Percentiles rank a stretch among this genome's conserved stretches.
These are phyloP conservation scores for Sporothrix euskadiensis DNA, from an alignment of 2,329 filamentous ascomycete genomes.

Conservation along the genomic window DNA sequence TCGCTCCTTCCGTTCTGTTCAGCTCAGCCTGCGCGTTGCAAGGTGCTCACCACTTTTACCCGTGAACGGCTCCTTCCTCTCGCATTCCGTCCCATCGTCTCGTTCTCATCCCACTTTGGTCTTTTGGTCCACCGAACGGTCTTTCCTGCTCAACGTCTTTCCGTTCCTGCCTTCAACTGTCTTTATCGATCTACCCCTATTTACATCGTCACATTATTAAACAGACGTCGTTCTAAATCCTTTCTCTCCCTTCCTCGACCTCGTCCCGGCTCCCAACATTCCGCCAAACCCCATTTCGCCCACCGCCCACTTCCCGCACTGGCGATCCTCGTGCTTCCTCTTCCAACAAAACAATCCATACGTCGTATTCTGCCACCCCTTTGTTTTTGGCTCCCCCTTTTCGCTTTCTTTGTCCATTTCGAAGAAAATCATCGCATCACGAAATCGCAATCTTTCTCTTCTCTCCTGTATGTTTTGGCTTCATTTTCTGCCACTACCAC, in stretches of 20 bases:
- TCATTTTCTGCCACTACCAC: neutral
- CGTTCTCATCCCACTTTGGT: neutral
- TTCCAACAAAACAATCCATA: neutral
- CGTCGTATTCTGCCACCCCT: neutral
- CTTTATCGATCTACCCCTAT: neutral
- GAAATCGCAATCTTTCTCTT: neutral
- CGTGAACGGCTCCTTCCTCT: conserved; percentile 10
- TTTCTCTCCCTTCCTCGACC: neutral
- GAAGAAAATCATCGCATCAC: neutral
- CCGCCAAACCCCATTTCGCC: conserved; percentile 1
- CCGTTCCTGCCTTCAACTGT: neutral
- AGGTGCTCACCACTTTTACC: conserved; percentile 14
- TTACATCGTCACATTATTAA: neutral
- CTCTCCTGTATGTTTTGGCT: neutral
- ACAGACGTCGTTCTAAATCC: neutral
- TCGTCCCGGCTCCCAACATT: neutral
- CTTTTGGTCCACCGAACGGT: neutral
- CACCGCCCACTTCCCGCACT: neutral
- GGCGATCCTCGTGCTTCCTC: conserved; percentile 7
- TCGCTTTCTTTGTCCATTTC: neutral
- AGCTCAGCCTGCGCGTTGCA: neutral
- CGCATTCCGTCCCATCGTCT: conserved; percentile 1
- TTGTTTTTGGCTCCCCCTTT: neutral
- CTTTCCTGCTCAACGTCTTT: neutral
- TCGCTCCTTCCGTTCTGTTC: neutral